Percentiles rank a stretch among this genome's conserved stretches.
Evolutionary conservation across 1,139 yeast species (phyloP).

Genomic region (Yamadazyma triangularis): DNA sequence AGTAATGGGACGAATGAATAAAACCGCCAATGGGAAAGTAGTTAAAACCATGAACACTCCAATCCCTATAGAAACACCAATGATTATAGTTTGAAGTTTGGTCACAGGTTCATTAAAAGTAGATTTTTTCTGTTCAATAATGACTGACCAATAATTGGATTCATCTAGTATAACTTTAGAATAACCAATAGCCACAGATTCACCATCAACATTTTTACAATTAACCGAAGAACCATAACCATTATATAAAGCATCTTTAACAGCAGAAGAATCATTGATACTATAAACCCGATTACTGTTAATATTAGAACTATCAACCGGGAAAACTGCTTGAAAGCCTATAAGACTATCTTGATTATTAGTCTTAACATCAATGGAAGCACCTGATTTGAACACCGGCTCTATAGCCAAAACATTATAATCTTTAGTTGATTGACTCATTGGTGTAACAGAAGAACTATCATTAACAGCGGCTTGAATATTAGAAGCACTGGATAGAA

Average conservation of each 20-base stretch:
- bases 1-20: constrained; percentile 81
- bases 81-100: constrained; percentile 60
- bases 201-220: constrained; percentile 37
- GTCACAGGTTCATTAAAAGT: constrained; percentile 62
- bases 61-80: constrained; percentile 76
- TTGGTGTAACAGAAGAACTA: constrained; percentile 22
- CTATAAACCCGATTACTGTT: constrained; percentile 23
- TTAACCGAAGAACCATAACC: constrained; percentile 47
- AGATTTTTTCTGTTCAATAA: constrained; percentile 60
- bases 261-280: constrained; percentile 31
- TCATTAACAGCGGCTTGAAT: constrained; percentile 49
- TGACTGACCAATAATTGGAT: constrained; percentile 67
- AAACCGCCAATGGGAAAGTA: constrained; percentile 80
- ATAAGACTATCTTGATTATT: constrained; percentile 12
- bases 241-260: constrained; percentile 30
- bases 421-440: constrained; percentile 15
- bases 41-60: constrained; percentile 70
- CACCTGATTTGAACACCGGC: constrained; percentile 21
- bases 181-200: constrained; percentile 66
- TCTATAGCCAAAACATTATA: constrained; percentile 31
- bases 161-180: constrained; percentile 48
- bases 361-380: constrained; percentile 8
- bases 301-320: constrained; percentile 15
- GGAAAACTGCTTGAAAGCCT: constrained; percentile 36
- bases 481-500: constrained; percentile 55